Conservation (phyloP, 2,329 filamentous ascomycete genomes). For the Tolypocladium cylindrosporum region DNA sequence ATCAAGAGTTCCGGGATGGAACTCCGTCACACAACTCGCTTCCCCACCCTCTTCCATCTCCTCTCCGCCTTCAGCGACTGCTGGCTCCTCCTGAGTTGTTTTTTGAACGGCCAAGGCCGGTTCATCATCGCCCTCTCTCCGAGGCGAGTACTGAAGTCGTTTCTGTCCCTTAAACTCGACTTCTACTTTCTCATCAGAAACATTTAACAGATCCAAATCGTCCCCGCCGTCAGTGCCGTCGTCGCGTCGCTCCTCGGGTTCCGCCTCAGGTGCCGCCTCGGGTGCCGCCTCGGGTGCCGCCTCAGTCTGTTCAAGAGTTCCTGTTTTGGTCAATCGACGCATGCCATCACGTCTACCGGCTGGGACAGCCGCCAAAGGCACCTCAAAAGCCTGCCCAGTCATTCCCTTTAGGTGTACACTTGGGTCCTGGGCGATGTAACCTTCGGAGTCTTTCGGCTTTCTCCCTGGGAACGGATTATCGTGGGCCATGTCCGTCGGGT, state of each 20-base stretch:
- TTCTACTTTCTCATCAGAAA: not conserved
- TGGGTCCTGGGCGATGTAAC: slow-evolving; percentile 18
- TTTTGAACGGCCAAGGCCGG: too few relatives aligned
- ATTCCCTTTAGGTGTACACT: slow-evolving; percentile 4
- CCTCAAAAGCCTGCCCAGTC: not conserved
- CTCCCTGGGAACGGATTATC: slow-evolving; percentile 6
- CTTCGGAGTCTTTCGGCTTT: not conserved
- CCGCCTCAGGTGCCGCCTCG: too few relatives aligned
- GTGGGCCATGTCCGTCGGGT: slow-evolving; percentile 3
- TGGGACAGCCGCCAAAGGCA: slow-evolving; percentile 19
- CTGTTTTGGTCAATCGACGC: not conserved
- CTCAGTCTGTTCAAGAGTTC: too few relatives aligned
- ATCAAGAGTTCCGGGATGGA: slow-evolving; percentile 58
- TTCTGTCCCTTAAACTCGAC: too few relatives aligned
- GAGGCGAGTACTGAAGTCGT: too few relatives aligned
- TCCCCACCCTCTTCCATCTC: not conserved
- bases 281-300: too few relatives aligned
- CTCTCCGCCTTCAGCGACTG: not conserved
- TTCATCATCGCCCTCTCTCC: too few relatives aligned
- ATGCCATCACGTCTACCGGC: not conserved
- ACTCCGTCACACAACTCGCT: slow-evolving; percentile 27
- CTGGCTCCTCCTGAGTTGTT: too few relatives aligned
- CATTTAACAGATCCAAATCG: not conserved
- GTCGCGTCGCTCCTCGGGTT: not conserved
- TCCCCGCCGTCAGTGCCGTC: not conserved